Evolutionary conservation across 768 basidiomycete species (phyloP).

Genomic region (Suillus discolor): DNA sequence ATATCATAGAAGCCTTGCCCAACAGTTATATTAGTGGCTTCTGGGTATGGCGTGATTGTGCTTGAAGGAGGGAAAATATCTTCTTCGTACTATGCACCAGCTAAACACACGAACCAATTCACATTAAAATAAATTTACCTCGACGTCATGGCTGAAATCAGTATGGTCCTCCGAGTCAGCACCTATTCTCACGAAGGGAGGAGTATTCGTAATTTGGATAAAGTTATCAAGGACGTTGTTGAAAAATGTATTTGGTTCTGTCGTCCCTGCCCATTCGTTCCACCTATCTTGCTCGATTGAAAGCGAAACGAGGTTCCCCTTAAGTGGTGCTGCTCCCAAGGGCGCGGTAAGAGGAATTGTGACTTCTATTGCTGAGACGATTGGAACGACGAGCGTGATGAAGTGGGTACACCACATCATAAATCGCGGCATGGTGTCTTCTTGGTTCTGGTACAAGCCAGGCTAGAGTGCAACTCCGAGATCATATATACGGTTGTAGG

Average conservation of each 20-base stretch:
- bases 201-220: conserved; percentile 49
- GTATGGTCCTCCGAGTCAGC: conserved; percentile 63
- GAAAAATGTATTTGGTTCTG: conserved; percentile 57
- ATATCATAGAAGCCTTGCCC: conserved; percentile 59
- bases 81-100: conserved; percentile 43
- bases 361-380: conserved; percentile 29
- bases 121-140: conserved; percentile 34
- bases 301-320: conserved; percentile 56
- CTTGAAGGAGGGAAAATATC: conserved; percentile 51
- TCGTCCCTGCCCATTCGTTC: conserved; percentile 65
- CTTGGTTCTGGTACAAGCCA: not conserved
- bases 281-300: conserved; percentile 75
- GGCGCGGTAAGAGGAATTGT: conserved; percentile 44
- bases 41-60: conserved; percentile 61
- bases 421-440: conserved; percentile 3
- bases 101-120: not conserved
- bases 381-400: conserved; percentile 8
- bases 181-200: conserved; percentile 61
- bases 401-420: conserved; percentile 13
- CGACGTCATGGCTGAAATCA: conserved; percentile 48
- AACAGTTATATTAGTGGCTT: conserved; percentile 61
- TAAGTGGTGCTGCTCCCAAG: conserved; percentile 36
- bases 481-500: conserved; percentile 3
- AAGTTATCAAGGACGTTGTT: conserved; percentile 62
- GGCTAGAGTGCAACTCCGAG: not conserved